Conservation (phyloP, 1,284 basidiomycete species). For the Hymenochaete sp. region DNA sequence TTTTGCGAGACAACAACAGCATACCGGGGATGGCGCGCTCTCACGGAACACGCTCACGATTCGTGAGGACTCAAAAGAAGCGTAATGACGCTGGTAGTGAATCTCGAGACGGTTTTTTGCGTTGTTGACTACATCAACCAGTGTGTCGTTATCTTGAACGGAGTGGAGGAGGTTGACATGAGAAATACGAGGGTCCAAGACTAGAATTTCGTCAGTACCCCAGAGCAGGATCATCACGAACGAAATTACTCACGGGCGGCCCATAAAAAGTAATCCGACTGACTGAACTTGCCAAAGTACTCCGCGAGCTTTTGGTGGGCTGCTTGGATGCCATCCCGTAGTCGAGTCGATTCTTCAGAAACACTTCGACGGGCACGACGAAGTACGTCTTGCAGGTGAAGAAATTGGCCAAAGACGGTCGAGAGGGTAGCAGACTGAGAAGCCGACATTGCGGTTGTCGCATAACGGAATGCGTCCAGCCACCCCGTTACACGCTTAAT, state of each 20-base stretch:
- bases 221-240: neutral
- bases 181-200: constrained; percentile 18
- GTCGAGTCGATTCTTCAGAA: constrained; percentile 3
- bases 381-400: constrained; percentile 21
- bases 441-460: constrained; percentile 25
- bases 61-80: neutral
- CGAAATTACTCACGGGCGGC: constrained; percentile 18
- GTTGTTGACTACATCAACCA: constrained; percentile 3
- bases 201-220: constrained; percentile 6
- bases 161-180: constrained; percentile 4
- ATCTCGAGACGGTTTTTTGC: neutral
- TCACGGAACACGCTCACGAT: too few relatives aligned
- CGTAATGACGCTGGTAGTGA: constrained; percentile 9
- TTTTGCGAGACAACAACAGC: too few relatives aligned
- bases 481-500: constrained; percentile 21
- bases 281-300: constrained; percentile 17
- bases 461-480: constrained; percentile 21
- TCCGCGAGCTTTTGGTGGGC: constrained; percentile 21
- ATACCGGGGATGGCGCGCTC: too few relatives aligned
- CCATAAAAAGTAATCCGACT: constrained; percentile 21
- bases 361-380: constrained; percentile 14
- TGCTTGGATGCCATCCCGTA: constrained; percentile 12
- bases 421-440: constrained; percentile 22
- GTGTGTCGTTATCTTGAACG: constrained; percentile 6
- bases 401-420: constrained; percentile 19